phyloP scores from a whole-genome alignment of 352 stramenopile genomes.

The Phytopythium ostracodes region DNA sequence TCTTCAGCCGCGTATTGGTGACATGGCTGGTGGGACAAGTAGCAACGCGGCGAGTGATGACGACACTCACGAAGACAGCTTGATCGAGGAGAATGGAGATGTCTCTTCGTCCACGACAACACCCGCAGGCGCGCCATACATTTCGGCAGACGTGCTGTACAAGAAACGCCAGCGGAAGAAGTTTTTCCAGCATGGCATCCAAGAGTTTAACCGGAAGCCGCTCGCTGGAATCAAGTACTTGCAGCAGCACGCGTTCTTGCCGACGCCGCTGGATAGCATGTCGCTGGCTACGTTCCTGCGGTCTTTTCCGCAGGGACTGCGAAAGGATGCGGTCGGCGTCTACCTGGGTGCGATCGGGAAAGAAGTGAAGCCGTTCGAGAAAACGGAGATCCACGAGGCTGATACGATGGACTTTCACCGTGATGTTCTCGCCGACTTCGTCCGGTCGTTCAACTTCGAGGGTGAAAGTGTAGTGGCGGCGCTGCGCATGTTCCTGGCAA shows the following conservation, averaged over 20 bases:
- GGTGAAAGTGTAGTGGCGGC: slow-evolving; percentile 65
- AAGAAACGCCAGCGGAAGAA: slow-evolving; percentile 75
- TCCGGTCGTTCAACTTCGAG: slow-evolving; percentile 81
- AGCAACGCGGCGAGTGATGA: slow-evolving; percentile 22
- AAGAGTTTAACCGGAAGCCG: slow-evolving; percentile 94
- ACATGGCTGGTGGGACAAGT: slow-evolving; percentile 7
- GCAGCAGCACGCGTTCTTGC: slow-evolving; percentile 74
- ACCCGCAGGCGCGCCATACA: slow-evolving; percentile 17
- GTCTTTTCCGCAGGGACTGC: slow-evolving; percentile 71
- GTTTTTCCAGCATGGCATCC: slow-evolving; percentile 82
- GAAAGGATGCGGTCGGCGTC: slow-evolving; percentile 76
- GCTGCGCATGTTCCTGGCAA: slow-evolving; percentile 80
- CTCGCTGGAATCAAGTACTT: slow-evolving; percentile 88
- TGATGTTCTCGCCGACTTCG: slow-evolving; percentile 66
- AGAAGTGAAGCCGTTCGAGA: slow-evolving; percentile 70
- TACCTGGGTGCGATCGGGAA: slow-evolving; percentile 87
- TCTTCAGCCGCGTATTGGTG: slow-evolving; percentile 19
- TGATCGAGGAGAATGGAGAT: slow-evolving; percentile 16
- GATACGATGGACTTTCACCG: slow-evolving; percentile 86
- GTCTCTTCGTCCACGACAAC: background rate
- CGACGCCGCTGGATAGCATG: slow-evolving; percentile 65
- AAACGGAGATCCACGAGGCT: slow-evolving; percentile 66
- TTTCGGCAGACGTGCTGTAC: slow-evolving; percentile 44
- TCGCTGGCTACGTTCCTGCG: slow-evolving; percentile 86
- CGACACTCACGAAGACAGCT: slow-evolving; percentile 24